Evolutionary conservation across 2,329 filamentous ascomycete genomes (phyloP), one percentile per base, ranked within the genome.

Genomic region (Phaeosphaeriaceae sp.): DNA sequence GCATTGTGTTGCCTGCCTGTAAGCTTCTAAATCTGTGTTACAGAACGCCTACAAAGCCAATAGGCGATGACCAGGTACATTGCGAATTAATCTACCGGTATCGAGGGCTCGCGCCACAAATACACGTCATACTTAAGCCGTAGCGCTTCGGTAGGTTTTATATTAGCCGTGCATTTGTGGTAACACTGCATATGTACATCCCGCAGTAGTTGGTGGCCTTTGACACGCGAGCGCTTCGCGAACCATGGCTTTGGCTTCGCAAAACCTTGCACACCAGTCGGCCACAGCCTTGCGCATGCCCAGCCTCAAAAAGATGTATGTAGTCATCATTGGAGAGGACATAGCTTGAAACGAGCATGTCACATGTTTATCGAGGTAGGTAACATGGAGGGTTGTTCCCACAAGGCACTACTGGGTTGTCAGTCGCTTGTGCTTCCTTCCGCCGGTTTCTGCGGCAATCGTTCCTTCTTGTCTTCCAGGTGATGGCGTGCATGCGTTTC

Each of bases 281-380:
- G 23, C 11, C 7, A 8, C 54, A 60, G 57, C 57, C 57, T 56
- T 55, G 57, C 48, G 21, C 28, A 53, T 37, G 32, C 41, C 28
- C 30, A 50, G 44, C 13, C 29, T 23, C 42, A 17, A 29, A 15
- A 8, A 12, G 15, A 42, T n/a, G 16, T n/a, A 33, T 42, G 35
- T 39, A 39, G 35, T 39, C 42, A 38, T 38, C 9, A 4, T 35
- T 23, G 15, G 23, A n/a, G 2, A 34, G 34, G 32, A 43, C n/a
- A 9, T 28, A 6, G 20, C 16, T 41, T 12, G 16, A 28, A 16
- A 7, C 36, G 30, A 29, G 16, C 30, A 35, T 29, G 21, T n/a
- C 23, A 11, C 23, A 26, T 26, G 23, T 9, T 11, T 7, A 11
- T 26, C 23, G 23, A 26, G 23, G 23, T 26, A 26, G 23, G 23